A percentile compares a stretch with the other conserved stretches of the same genome.
Evolutionary conservation across 352 stramenopile genomes (phyloP).

Genomic region (Pythium diclinum): DNA sequence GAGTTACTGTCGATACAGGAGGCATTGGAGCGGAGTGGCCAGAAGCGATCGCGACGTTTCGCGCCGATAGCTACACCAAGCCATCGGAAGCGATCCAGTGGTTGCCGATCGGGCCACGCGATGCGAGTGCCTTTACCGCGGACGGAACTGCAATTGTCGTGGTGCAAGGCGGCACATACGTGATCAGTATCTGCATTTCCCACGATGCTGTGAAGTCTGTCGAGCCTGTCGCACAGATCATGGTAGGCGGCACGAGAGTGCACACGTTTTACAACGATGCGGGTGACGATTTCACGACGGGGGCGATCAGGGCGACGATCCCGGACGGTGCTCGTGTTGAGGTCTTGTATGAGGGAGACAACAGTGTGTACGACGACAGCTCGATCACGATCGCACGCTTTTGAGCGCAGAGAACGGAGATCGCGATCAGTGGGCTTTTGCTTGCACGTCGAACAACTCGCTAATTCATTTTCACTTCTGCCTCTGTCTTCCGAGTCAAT

Average conservation of each 20-base stretch:
- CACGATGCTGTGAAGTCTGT: not conserved
- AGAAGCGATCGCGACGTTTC: not conserved
- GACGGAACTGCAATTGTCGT: not conserved
- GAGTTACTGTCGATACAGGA: too few species aligned
- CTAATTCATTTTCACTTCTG: not conserved
- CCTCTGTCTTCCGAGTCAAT: not conserved
- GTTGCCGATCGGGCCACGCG: not conserved
- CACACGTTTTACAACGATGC: not conserved
- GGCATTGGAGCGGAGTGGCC: not conserved
- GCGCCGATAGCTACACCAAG: too few species aligned
- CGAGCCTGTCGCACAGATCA: not conserved
- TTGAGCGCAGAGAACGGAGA: not conserved
- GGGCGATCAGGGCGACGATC: not conserved
- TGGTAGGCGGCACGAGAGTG: not conserved
- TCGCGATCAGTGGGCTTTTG: not conserved
- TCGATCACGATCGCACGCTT: not conserved
- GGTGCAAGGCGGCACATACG: not conserved
- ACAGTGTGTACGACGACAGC: not conserved
- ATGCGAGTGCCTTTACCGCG: not conserved
- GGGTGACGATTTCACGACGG: not conserved
- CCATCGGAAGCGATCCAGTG: not conserved
- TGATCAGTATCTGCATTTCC: not conserved
- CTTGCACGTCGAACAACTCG: too few species aligned
- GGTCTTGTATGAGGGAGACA: not conserved
- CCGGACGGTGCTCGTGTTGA: not conserved